A percentile compares a stretch with the other conserved stretches of the same genome.
phyloP scores from a whole-genome alignment of 768 basidiomycete species.

The Mycena capillaripes region DNA sequence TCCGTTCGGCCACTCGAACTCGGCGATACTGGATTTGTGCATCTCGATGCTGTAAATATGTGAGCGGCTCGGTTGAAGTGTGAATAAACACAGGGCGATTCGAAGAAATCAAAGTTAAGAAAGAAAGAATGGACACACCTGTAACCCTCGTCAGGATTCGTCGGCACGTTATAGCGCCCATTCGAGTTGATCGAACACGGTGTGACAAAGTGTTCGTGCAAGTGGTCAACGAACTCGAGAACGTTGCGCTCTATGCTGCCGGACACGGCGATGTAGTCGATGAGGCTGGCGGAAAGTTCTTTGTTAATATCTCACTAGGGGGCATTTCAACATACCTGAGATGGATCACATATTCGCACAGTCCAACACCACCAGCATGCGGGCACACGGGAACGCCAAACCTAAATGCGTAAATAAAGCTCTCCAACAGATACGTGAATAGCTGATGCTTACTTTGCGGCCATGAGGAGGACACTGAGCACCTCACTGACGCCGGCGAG shows the following conservation, averaged over 20 bases:
- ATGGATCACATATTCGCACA: constrained; percentile 94
- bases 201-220: constrained; percentile 93
- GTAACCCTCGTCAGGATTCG: constrained; percentile 83
- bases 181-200: constrained; percentile 89
- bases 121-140: constrained; percentile 58
- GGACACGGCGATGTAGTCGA: constrained; percentile 94
- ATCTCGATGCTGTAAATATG: constrained; percentile 83
- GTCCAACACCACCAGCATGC: constrained; percentile 94
- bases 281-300: constrained; percentile 64
- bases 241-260: constrained; percentile 96
- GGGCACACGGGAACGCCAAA: constrained; percentile 92
- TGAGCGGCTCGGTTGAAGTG: neutral
- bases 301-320: neutral
- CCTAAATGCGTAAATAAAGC: constrained; percentile 48
- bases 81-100: no score
- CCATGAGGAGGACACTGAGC: constrained; percentile 90
- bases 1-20: constrained; percentile 90
- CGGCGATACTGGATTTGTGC: constrained; percentile 82
- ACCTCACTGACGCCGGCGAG: constrained; percentile 95
- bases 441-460: constrained; percentile 73
- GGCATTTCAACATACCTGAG: constrained; percentile 61
- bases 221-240: constrained; percentile 90
- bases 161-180: constrained; percentile 92
- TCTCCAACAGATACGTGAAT: neutral
- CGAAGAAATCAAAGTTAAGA: no score